Conservation (phyloP, 2,329 filamentous ascomycete genomes). For the Pseudogymnoascus sp. region DNA sequence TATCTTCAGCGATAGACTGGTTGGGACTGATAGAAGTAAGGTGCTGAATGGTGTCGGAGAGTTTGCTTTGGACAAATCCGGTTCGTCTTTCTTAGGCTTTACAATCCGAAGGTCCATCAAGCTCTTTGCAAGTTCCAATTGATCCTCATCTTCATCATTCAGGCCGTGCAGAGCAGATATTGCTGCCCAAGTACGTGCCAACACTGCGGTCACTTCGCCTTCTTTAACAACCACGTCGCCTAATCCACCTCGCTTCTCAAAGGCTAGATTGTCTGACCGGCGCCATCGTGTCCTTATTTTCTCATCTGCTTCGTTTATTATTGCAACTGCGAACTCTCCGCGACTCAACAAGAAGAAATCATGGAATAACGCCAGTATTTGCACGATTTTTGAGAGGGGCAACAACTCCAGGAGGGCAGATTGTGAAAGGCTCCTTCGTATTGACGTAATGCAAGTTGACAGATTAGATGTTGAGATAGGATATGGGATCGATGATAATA, state of each 20-base stretch:
- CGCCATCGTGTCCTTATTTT: conserved; percentile 68
- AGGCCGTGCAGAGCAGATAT: conserved; percentile 66
- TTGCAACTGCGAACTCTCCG: conserved; percentile 82
- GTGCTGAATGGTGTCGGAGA: conserved; percentile 58
- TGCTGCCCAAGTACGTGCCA: conserved; percentile 71
- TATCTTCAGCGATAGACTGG: conserved; percentile 62
- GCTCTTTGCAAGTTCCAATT: conserved; percentile 73
- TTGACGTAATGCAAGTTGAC: conserved; percentile 63
- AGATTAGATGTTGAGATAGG: conserved; percentile 69
- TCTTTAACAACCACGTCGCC: conserved; percentile 70
- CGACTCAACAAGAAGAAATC: conserved; percentile 82
- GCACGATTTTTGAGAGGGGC: conserved; percentile 67
- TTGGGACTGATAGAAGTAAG: conserved; percentile 71
- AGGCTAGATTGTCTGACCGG: conserved; percentile 50
- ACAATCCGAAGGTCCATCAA: conserved; percentile 61
- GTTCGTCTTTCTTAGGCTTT: conserved; percentile 36
- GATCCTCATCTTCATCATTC: conserved; percentile 64
- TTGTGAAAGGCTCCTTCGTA: conserved; percentile 73
- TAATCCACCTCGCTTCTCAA: conserved; percentile 51
- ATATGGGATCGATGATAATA: conserved; percentile 60
- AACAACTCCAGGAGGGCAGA: conserved; percentile 77
- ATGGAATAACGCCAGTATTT: conserved; percentile 68
- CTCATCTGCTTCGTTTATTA: conserved; percentile 79
- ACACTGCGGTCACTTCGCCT: conserved; percentile 70
- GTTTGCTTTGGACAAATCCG: conserved; percentile 22